phyloP scores from a whole-genome alignment of 306 rosid genomes.

The Lablab purpureus region DNA sequence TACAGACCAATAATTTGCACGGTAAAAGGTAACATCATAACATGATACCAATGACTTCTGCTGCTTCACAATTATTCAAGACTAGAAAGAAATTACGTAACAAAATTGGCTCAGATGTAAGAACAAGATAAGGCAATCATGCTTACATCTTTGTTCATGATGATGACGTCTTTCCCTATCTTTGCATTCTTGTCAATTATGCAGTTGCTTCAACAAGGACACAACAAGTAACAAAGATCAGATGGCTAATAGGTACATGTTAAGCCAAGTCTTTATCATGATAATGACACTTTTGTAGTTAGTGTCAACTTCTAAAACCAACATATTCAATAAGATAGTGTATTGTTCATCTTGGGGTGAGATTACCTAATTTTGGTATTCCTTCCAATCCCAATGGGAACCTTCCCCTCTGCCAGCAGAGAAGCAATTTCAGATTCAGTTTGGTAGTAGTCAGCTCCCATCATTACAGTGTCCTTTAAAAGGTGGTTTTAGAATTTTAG shows the following conservation, averaged over 20 bases:
- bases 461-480: slow-evolving; percentile 82
- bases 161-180: slow-evolving; percentile 78
- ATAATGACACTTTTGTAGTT: not conserved
- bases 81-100: slow-evolving; percentile 10
- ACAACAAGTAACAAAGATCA: slow-evolving; percentile 38
- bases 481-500: slow-evolving; percentile 22
- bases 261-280: slow-evolving; percentile 20
- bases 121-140: slow-evolving; percentile 31
- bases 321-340: not conserved
- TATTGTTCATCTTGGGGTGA: slow-evolving; percentile 14
- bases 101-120: slow-evolving; percentile 23
- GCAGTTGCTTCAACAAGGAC: slow-evolving; percentile 70
- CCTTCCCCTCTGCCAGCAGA: slow-evolving; percentile 75
- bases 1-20: slow-evolving; percentile 45
- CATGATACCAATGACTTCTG: slow-evolving; percentile 23
- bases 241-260: not conserved
- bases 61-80: not conserved
- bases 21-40: slow-evolving; percentile 15
- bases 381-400: slow-evolving; percentile 86
- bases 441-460: slow-evolving; percentile 97
- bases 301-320: not conserved
- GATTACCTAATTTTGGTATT: slow-evolving; percentile 81
- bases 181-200: slow-evolving; percentile 90
- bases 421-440: slow-evolving; percentile 92
- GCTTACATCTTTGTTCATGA: slow-evolving; percentile 86